Evolutionary conservation across 140 eudicot species (phyloP), one percentile per base, ranked within the genome.

Genomic region (Flaveria floridana): DNA sequence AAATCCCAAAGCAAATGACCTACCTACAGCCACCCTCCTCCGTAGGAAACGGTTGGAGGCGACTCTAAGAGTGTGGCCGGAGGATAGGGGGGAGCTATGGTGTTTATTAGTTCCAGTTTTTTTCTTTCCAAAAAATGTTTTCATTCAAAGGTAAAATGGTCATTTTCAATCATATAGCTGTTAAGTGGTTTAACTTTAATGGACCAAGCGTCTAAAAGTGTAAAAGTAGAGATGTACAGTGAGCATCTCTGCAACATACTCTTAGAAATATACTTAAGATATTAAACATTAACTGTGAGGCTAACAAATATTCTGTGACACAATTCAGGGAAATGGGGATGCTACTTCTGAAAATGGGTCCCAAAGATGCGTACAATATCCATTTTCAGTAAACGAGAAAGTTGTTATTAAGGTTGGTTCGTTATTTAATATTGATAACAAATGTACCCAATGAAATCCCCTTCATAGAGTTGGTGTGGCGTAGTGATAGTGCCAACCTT

Each of bases 361-460:
- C 67, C 84, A 78, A 42, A 88, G 87, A 81, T 88, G 85, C 69
- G 84, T 87, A 61, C 98, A 93, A 61, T 93, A 93, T 88, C 98
- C 98, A 34, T 93, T 93, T 83, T 83, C 96, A 73, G 91, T 88
- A 68, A 85, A 88, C 52, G 98, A 93, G 85, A 93, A 90, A 78
- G 98, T 93, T 72, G 77, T 90, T 77, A 93, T 93, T 61, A 87
- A 85, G 98, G 98, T 90, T 82, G 78, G 76, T 90, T 84, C 72
- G 76, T 62, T 80, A 18, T 7, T 13, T 61, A 10, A 25, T 56
- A 56, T 18, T 25, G 41, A 15, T 53, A 34, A 4, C 41, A 34
- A 34, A 34, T 6, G 41, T 34, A 34, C 41, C 41, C 41, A 34
- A 6, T 34, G 41, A 34, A 34, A 34, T 34, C 41, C 41, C 41